These are phyloP conservation scores for Lantana camara DNA, from an alignment of 257 asterid genomes.

Conservation along the genomic window DNA sequence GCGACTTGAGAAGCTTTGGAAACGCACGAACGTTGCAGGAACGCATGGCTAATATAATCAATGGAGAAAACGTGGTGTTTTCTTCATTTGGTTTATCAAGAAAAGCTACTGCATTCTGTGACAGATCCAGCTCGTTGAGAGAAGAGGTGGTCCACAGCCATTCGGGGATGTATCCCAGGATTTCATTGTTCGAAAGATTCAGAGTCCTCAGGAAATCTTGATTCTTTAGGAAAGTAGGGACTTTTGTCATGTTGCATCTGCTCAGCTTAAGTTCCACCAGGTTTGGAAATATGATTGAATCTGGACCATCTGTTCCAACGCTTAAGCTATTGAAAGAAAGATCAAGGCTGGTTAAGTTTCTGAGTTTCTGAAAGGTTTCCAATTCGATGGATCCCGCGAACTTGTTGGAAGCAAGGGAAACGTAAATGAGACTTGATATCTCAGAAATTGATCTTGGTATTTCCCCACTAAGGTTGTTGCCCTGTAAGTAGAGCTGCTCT, in stretches of 20 bases:
- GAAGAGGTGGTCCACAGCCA: slow-evolving; percentile 33
- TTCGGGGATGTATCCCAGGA: slow-evolving; percentile 29
- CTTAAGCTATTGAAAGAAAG: slow-evolving; percentile 31
- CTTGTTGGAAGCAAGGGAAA: slow-evolving; percentile 32
- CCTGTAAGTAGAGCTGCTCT: slow-evolving; percentile 26
- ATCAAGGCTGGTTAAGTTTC: slow-evolving; percentile 34
- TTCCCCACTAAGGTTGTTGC: slow-evolving; percentile 36
- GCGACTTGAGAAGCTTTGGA: slow-evolving; percentile 27
- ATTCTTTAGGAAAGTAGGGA: slow-evolving; percentile 32
- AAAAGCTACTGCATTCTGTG: slow-evolving; percentile 24
- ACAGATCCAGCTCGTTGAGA: slow-evolving; percentile 37
- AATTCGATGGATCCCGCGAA: slow-evolving; percentile 26
- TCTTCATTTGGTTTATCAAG: slow-evolving; percentile 15
- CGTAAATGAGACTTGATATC: slow-evolving; percentile 15
- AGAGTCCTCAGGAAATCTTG: slow-evolving; percentile 26
- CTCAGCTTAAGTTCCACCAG: slow-evolving; percentile 35
- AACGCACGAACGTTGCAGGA: slow-evolving; percentile 27
- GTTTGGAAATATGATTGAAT: slow-evolving; percentile 25
- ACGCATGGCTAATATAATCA: slow-evolving; percentile 28
- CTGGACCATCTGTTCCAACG: slow-evolving; percentile 24
- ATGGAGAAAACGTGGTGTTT: slow-evolving; percentile 16
- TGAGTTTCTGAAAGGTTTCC: slow-evolving; percentile 28
- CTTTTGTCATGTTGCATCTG: slow-evolving; percentile 35
- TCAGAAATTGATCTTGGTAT: slow-evolving; percentile 30
- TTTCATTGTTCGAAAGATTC: slow-evolving; percentile 32